These are phyloP conservation scores for Amaranthus hypochondriacus DNA, from an alignment of 148 eudicot species.

Conservation along the genomic window DNA sequence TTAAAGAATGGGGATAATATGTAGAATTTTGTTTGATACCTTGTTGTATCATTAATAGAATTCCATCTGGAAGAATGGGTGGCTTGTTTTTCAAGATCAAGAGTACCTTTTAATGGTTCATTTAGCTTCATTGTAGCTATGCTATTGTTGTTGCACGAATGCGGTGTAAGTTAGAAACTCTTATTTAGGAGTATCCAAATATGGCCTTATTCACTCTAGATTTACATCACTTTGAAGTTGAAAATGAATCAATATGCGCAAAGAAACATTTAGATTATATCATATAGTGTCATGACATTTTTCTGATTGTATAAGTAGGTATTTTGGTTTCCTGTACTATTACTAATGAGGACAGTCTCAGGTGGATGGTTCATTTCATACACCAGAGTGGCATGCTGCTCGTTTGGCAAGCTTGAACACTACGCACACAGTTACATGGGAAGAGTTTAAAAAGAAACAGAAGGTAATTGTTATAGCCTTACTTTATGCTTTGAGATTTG, in stretches of 20 bases:
- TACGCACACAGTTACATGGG: constrained; percentile 97
- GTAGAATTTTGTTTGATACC: constrained; percentile 1
- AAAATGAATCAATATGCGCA: neutral
- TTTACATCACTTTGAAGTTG: neutral
- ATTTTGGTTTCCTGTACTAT: constrained; percentile 24
- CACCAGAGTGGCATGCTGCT: constrained; percentile 99
- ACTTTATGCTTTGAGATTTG: neutral
- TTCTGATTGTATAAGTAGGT: neutral
- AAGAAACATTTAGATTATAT: neutral
- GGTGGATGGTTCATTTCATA: constrained; percentile 99
- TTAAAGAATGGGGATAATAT: neutral
- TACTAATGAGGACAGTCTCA: constrained; percentile 89
- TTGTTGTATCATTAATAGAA: neutral
- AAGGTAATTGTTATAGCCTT: constrained; percentile 52
- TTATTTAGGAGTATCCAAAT: neutral
- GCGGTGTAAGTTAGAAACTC: neutral
- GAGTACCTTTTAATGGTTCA: neutral
- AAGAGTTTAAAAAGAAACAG: constrained; percentile 91
- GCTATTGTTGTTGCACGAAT: constrained; percentile 1
- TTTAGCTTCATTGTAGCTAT: neutral
- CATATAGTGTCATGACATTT: neutral
- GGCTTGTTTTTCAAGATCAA: neutral
- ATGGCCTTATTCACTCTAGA: neutral
- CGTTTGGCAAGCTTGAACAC: constrained; percentile 96
- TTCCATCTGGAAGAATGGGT: no score